phyloP scores from a whole-genome alignment of 129 eudicot genomes.

The sunflower (Helianthus annuus) region DNA sequence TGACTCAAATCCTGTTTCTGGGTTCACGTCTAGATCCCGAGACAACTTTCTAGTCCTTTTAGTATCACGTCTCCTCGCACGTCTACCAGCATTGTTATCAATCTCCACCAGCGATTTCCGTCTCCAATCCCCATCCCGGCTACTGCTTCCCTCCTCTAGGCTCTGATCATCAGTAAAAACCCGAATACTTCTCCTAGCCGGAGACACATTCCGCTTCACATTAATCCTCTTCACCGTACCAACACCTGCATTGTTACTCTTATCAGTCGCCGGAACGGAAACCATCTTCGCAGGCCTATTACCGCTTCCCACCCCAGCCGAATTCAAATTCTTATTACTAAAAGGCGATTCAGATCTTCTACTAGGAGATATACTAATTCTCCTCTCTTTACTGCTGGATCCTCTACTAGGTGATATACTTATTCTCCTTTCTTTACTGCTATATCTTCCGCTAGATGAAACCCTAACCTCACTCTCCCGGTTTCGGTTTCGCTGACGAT shows the following conservation, averaged over 20 bases:
- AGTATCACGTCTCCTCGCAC: conserved; percentile 21
- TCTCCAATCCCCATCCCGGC: conserved; percentile 55
- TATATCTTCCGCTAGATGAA: conserved; percentile 29
- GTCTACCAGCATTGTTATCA: conserved; percentile 58
- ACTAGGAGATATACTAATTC: conserved; percentile 91
- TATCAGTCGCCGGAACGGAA: conserved; percentile 91
- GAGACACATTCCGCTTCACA: conserved; percentile 87
- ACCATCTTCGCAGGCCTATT: conserved; percentile 67
- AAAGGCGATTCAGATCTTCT: conserved; percentile 85
- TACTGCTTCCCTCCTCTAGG: conserved; percentile 43
- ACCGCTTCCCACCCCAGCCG: background rate
- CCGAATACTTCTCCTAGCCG: conserved; percentile 46
- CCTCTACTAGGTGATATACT: conserved; percentile 33
- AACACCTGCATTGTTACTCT: conserved; percentile 44
- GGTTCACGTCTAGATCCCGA: conserved; percentile 65
- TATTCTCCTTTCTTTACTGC: conserved; percentile 72
- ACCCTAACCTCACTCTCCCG: conserved; percentile 53
- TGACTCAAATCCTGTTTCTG: conserved; percentile 38
- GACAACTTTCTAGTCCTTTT: conserved; percentile 64
- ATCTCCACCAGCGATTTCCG: conserved; percentile 80
- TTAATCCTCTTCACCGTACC: conserved; percentile 57
- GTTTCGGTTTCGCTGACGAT: conserved; percentile 40
- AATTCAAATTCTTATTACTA: conserved; percentile 7
- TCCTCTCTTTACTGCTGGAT: conserved; percentile 66
- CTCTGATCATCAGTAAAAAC: conserved; percentile 34